A percentile compares a stretch with the other conserved stretches of the same genome.
Conservation (phyloP, 768 basidiomycete species). For the Hypsizygus marmoreus region DNA sequence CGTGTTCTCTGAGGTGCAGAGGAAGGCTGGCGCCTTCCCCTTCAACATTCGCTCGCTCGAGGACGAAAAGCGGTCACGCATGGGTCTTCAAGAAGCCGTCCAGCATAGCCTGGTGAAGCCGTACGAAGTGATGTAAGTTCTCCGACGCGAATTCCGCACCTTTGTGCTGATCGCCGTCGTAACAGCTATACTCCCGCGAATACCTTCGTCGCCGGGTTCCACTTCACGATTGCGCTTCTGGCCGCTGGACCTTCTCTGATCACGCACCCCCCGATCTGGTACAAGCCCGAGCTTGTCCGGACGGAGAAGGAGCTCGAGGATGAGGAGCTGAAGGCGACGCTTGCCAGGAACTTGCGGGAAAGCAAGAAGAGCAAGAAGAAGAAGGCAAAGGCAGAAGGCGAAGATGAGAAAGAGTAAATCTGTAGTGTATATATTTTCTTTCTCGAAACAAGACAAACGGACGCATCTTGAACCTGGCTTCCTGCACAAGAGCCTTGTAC, state of each 20-base stretch:
- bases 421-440: conserved; percentile 6
- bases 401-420: conserved; percentile 36
- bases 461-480: conserved; percentile 1
- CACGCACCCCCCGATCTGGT: conserved; percentile 90
- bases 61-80: conserved; percentile 93
- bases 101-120: conserved; percentile 93
- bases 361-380: conserved; percentile 94
- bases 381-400: conserved; percentile 58
- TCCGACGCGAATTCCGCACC: background rate
- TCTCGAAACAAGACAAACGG: background rate
- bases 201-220: conserved; percentile 92
- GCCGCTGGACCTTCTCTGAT: conserved; percentile 87
- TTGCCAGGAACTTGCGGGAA: conserved; percentile 82
- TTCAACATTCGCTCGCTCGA: conserved; percentile 94
- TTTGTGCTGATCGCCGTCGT: conserved; percentile 4
- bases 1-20: conserved; percentile 97
- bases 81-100: conserved; percentile 95
- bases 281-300: conserved; percentile 88
- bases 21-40: conserved; percentile 97
- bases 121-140: conserved; percentile 87
- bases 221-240: conserved; percentile 94
- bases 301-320: conserved; percentile 89
- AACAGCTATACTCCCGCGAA: conserved; percentile 75
- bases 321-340: conserved; percentile 76
- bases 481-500: no score